Base-by-base conservation (phyloP, 2,329 filamentous ascomycete genomes). In the Myriosclerotinia duriaeana region DNA sequence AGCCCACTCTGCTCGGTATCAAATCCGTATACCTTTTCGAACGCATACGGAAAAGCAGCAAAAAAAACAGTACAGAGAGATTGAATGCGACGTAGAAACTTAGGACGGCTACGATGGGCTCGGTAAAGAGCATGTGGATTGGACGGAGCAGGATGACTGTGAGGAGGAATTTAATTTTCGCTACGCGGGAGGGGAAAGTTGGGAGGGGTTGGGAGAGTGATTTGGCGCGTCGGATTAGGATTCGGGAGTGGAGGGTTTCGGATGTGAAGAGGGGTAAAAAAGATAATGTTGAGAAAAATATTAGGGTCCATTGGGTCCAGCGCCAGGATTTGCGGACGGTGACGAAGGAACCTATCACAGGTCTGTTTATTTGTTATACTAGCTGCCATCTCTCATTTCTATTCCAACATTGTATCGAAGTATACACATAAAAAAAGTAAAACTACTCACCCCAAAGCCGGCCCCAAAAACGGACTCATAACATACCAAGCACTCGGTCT, bases 241-340 rank as follows among this genome's bases (percentile, higher is more conserved):
- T 59, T 74, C 77, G 56, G 73, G 76, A 63, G 69, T 74, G 70
- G 46, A 78, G 78, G 1, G 78, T 79, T 67, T 80, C 79, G 81
- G 36, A 78, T 72, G 52, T 79, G 66, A 52, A 82, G 74, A 56
- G 80, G 77, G 66, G 80, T 75, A 84, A 75, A 0, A 0, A 76
- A 58, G 80, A 80, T 11, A 80, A 77, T 3, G 79, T 75, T 40
- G 79, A 80, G 64, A 85, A 80, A 72, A 85, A 82, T 64, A 83
- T 74, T 46, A 84, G 70, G 0, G 80, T 81, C 77, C 79, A 85
- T 64, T 84, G 79, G 0, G 82, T 85, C 83, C 83, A 85, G 6
- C 82, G 79, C 83, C 83, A 85, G 40, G 77, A 78, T 64, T 80
- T 80, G 6, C 79, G 76, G 30, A 77, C 74, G 1, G 78, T 77